Evolutionary conservation across 306 rosid genomes (phyloP).

Genomic region (Fragaria nilgerrensis): DNA sequence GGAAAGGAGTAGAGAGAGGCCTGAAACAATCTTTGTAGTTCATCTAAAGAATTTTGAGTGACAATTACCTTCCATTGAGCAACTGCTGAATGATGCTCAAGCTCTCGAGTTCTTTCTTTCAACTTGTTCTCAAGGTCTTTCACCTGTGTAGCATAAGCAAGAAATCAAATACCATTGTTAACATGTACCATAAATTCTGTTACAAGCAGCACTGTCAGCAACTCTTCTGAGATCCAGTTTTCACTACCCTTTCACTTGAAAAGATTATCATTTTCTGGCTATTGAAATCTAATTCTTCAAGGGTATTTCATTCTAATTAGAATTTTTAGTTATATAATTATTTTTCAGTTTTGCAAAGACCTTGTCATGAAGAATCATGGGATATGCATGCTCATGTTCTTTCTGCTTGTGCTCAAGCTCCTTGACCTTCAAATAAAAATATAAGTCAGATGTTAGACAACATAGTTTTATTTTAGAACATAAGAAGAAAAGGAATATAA

Average conservation of each 20-base stretch:
- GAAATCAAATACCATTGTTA: background rate
- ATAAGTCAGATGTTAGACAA: slow-evolving; percentile 14
- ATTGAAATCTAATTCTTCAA: background rate
- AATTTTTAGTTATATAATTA: background rate
- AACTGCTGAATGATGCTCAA: slow-evolving; percentile 1
- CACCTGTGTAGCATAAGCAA: slow-evolving; percentile 12
- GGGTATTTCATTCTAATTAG: background rate
- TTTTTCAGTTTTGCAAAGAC: slow-evolving; percentile 10
- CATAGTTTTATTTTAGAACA: background rate
- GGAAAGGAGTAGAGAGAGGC: background rate
- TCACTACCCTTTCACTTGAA: background rate
- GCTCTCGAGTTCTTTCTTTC: slow-evolving; percentile 11
- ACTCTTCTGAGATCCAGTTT: background rate
- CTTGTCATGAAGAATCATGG: slow-evolving; percentile 26
- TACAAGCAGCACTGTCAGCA: background rate
- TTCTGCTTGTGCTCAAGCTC: slow-evolving; percentile 24
- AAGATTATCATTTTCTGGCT: background rate
- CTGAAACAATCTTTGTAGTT: background rate
- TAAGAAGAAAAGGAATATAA: background rate
- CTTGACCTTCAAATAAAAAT: slow-evolving; percentile 16
- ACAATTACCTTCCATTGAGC: slow-evolving; percentile 12
- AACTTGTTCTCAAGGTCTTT: slow-evolving; percentile 25
- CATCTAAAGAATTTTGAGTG: background rate
- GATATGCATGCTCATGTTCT: slow-evolving; percentile 10
- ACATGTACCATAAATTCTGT: background rate